Evolutionary conservation across 2,329 filamentous ascomycete genomes (phyloP).

Genomic region (Biscogniauxia sp.): DNA sequence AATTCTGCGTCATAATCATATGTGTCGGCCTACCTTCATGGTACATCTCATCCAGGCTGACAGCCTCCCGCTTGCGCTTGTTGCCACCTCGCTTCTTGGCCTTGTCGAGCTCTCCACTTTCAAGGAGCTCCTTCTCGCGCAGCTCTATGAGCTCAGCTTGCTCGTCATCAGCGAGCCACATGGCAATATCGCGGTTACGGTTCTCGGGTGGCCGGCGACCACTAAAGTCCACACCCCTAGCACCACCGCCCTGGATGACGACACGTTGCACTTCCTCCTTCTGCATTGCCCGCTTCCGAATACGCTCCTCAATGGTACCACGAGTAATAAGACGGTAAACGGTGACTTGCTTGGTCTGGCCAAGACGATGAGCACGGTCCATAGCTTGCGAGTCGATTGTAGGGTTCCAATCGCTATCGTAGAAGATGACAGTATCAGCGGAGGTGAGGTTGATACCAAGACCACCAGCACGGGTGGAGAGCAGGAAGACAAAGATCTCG

Average conservation of each 20-base stretch:
- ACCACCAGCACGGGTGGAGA: constrained; percentile 95
- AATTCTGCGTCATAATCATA: constrained; percentile 1
- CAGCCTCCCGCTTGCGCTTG: constrained; percentile 56
- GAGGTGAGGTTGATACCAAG: constrained; percentile 96
- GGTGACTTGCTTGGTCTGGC: constrained; percentile 92
- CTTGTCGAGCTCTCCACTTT: constrained; percentile 67
- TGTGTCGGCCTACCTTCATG: constrained; percentile 79
- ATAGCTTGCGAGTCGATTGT: constrained; percentile 98
- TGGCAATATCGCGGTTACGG: constrained; percentile 94
- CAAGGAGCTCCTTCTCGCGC: constrained; percentile 82
- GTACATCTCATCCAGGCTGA: constrained; percentile 94
- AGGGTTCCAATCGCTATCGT: constrained; percentile 99
- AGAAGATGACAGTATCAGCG: constrained; percentile 98
- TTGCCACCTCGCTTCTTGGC: constrained; percentile 59
- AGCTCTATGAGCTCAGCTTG: constrained; percentile 92
- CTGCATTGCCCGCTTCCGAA: constrained; percentile 92
- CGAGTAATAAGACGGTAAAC: constrained; percentile 97
- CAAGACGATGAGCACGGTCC: constrained; percentile 96
- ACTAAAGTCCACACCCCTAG: constrained; percentile 92
- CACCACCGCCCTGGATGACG: constrained; percentile 87
- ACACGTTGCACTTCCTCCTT: constrained; percentile 99
- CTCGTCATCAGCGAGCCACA: constrained; percentile 98
- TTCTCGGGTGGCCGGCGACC: constrained; percentile 84
- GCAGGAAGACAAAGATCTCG: constrained; percentile 94
- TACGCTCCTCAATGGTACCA: constrained; percentile 95